phyloP scores from a whole-genome alignment of 345 rosid genomes.

The Salix udensis region DNA sequence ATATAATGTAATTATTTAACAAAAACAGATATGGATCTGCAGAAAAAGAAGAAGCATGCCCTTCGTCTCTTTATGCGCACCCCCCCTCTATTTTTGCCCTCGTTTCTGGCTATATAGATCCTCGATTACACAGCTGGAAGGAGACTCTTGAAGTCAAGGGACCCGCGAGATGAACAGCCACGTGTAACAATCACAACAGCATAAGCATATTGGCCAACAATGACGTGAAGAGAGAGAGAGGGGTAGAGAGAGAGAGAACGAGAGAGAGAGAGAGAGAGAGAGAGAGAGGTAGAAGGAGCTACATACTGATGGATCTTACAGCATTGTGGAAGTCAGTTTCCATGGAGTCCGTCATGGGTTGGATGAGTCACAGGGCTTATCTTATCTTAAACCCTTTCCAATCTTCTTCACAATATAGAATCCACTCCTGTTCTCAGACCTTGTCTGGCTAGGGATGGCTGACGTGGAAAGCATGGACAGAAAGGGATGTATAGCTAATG shows the following conservation, averaged over 20 bases:
- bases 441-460: neutral
- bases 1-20: neutral
- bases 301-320: neutral
- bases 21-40: neutral
- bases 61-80: neutral
- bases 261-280: neutral
- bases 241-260: neutral
- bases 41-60: neutral
- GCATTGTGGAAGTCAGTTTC: slow-evolving; percentile 17
- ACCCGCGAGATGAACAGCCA: neutral
- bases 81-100: neutral
- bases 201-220: slow-evolving; percentile 1
- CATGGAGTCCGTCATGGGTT: slow-evolving; percentile 18
- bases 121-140: neutral
- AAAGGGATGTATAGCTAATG: neutral
- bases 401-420: slow-evolving; percentile 12
- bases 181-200: neutral
- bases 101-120: neutral
- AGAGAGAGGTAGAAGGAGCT: neutral
- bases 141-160: neutral
- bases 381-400: slow-evolving; percentile 25
- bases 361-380: slow-evolving; percentile 43
- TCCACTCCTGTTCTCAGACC: slow-evolving; percentile 30
- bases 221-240: neutral
- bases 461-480: neutral